Evolutionary conservation across 2,329 filamentous ascomycete species (phyloP).

Genomic region (Aspergillus persii): DNA sequence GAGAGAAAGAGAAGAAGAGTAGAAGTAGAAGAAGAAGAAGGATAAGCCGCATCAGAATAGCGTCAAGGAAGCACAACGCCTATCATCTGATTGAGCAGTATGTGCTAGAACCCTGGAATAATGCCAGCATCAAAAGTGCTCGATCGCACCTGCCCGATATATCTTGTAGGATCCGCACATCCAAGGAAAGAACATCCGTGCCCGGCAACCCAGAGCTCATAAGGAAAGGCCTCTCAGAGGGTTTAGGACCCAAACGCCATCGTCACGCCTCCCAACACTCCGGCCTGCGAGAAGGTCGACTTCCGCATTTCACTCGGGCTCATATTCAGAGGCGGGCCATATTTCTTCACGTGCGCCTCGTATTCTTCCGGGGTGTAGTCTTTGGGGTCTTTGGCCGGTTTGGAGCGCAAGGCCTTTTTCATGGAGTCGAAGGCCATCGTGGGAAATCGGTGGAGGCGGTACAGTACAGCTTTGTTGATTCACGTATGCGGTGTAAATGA

Average conservation of each 20-base stretch:
- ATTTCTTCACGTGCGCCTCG: not conserved
- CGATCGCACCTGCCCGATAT: too few species aligned
- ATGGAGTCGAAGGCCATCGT: not conserved
- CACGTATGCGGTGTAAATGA: not conserved
- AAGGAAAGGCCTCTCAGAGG: not conserved
- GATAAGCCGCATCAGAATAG: too few species aligned
- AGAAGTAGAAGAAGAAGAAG: too few species aligned
- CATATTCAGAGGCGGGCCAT: not conserved
- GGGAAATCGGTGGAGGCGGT: not conserved
- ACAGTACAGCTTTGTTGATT: not conserved
- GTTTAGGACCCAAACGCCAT: not conserved
- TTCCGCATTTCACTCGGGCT: not conserved
- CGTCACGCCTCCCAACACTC: not conserved
- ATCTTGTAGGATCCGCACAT: too few species aligned
- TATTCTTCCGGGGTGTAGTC: not conserved
- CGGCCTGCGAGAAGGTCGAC: not conserved
- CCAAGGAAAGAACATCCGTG: too few species aligned
- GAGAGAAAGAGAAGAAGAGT: too few species aligned
- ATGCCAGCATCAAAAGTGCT: too few species aligned
- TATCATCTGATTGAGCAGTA: too few species aligned
- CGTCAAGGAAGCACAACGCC: too few species aligned
- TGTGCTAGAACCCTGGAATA: too few species aligned
- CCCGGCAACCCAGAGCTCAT: too few species aligned
- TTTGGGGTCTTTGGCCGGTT: not conserved
- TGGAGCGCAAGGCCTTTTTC: not conserved